Base-by-base conservation (phyloP, 2,329 filamentous ascomycete genomes). In the Aspergillus ruber region DNA sequence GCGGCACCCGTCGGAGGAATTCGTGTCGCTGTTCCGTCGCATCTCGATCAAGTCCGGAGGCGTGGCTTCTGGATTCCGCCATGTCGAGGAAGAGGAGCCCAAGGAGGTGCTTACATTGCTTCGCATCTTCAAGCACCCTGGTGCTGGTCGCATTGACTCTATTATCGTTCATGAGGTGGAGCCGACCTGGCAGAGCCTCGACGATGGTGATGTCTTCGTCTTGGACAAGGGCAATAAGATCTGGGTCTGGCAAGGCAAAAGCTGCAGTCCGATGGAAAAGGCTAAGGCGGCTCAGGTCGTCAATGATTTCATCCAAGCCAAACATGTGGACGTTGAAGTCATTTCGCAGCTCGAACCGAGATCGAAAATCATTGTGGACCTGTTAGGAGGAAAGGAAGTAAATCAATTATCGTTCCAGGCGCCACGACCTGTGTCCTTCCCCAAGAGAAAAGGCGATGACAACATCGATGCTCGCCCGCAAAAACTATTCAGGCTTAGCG, bases 241-340 rank as follows among this genome's bases (percentile, higher is more conserved):
- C 54, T 85, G 79, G 74, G 79, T 85, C 3, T 86, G 83, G 83
- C 83, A 86, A 67, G 83, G 83, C 44, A 75, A 74, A 56, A 74
- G 73, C 38, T 83, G 81, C 60, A 82, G 78, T 42, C 83, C 82
- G 0, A 84, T 85, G 80, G 83, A 86, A 59, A 85, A 84, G 68
- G 78, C 78, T 40, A 84, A 82, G 67, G 81, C 82, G 0, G 83
- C 83, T 0, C 81, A 84, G 61, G 80, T 85, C 2, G 82, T 85
- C 4, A 77, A 84, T 45, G 60, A 65, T 18, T 53, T 65, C 57
- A 84, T 78, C 0, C 65, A 80, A 6, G 81, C 80, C 10, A 85
- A 85, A 59, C 63, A 83, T 53, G 61, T 79, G 40, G 80, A 85
- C 46, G 80, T 85, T 21, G 82, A 86, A 61, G 82, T 86, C 7